Conservation (phyloP, 2,329 filamentous ascomycete genomes). For the Penicillium sp. region DNA sequence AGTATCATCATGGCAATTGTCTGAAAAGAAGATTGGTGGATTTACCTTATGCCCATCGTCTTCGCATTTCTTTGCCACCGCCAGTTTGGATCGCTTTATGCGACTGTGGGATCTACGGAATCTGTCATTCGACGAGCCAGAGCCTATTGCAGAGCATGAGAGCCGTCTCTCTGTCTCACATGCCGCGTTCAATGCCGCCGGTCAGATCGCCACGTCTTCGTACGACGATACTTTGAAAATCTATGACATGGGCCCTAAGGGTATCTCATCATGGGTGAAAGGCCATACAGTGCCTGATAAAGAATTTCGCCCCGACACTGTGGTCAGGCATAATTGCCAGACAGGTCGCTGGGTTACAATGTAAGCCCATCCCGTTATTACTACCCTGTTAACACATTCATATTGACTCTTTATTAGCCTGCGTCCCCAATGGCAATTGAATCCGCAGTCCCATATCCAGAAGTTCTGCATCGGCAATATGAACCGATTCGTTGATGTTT, state of each 20-base stretch:
- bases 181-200: constrained; percentile 82
- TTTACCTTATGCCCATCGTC: constrained; percentile 81
- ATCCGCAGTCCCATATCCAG: constrained; percentile 75
- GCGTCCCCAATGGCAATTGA: constrained; percentile 86
- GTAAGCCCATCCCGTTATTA: constrained; percentile 44
- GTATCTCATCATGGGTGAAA: constrained; percentile 59
- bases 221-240: constrained; percentile 97
- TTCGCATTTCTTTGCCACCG: constrained; percentile 82
- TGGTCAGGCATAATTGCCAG: constrained; percentile 88
- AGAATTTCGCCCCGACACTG: constrained; percentile 68
- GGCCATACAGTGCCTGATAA: constrained; percentile 59
- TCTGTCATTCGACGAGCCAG: constrained; percentile 63
- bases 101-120: constrained; percentile 92
- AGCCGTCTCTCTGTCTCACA: constrained; percentile 87
- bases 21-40: constrained; percentile 93
- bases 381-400: background rate
- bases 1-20: constrained; percentile 71
- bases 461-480: constrained; percentile 95
- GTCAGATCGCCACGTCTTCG: constrained; percentile 84
- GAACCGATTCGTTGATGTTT: constrained; percentile 96
- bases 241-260: constrained; percentile 68
- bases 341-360: constrained; percentile 93
- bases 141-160: constrained; percentile 76
- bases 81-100: constrained; percentile 82
- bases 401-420: constrained; percentile 45